Conservation (phyloP, 768 basidiomycete species). For the Tulasnella sp. region DNA sequence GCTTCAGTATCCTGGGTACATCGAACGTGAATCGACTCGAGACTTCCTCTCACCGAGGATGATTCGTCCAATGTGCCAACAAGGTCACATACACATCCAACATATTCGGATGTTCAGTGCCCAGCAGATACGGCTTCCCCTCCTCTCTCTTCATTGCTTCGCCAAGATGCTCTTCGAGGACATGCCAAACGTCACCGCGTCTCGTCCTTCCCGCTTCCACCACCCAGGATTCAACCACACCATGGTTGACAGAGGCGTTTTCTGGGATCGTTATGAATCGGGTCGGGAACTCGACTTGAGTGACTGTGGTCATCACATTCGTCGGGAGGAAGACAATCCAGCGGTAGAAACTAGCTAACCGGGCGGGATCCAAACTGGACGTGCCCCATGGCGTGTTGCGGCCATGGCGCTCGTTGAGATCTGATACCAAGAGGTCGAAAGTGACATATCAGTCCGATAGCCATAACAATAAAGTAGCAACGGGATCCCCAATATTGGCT, state of each 20-base stretch:
- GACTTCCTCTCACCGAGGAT: conserved; percentile 15
- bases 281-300: conserved; percentile 10
- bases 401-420: conserved; percentile 4
- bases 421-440: background rate
- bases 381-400: background rate
- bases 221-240: conserved; percentile 5
- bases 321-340: conserved; percentile 10
- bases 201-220: background rate
- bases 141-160: background rate
- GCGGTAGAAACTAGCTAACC: conserved; percentile 4
- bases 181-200: background rate
- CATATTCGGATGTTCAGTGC: conserved; percentile 8
- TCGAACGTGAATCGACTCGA: background rate
- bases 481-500: too few relatives aligned
- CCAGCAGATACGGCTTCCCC: conserved; percentile 8
- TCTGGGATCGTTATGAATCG: conserved; percentile 5
- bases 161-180: conserved; percentile 6
- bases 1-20: too few relatives aligned
- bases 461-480: background rate
- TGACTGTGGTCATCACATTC: conserved; percentile 9
- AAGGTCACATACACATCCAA: conserved; percentile 10
- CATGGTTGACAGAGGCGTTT: background rate
- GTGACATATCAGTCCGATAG: background rate
- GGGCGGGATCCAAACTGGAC: background rate
- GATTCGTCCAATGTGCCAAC: conserved; percentile 6